Evolutionary conservation across 352 stramenopile genomes (phyloP), one percentile per base, ranked within the genome.

Genomic region (Globisporangium irregulare): DNA sequence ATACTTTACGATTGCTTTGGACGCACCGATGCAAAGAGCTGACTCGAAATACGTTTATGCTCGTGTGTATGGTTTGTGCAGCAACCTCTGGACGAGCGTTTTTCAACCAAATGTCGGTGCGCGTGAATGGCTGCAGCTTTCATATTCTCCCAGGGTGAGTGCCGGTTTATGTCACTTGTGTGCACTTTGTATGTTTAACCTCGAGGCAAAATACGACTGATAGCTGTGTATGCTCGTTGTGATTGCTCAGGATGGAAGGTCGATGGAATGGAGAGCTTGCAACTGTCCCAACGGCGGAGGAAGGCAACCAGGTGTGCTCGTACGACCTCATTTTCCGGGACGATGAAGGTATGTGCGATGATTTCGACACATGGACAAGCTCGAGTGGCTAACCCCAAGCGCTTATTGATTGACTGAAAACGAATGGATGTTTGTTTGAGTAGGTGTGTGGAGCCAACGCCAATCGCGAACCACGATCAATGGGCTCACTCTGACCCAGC

Each of bases 31-130:
- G 41, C 41, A 50, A 50, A 50, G 15, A 50, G 41, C n/a, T 51
- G 43, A 51, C 43, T 15, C 18, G 6, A 50, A 50, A n/a, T 22
- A 7, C 20, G 18, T 60, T 7, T 27, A 9, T 50, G 38, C 15
- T 22, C 8, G 2, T 59, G 36, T 20, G 29, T 25, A 36, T 59
- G 24, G 0, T 1, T 36, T 50, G 20, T n/a, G 1, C 22, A 63
- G 59, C 64, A 58, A 73, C 71, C 0, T 69, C 78, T 4, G 82
- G 76, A 27, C 80, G 88, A 14, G 79, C 82, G 12, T 96, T 96
- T 60, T 96, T 95, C 75, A 96, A 92, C 65, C 88, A 96, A 68
- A 68, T 96, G 29, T 96, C 89, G 4, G 87, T 96, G 57, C 86
- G 86, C 25, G 87, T 95, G 36, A 94, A 87, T 68, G 87, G 86